Conservation (phyloP, 177 flowering plant genomes). For the Vitis hybrid region DNA sequence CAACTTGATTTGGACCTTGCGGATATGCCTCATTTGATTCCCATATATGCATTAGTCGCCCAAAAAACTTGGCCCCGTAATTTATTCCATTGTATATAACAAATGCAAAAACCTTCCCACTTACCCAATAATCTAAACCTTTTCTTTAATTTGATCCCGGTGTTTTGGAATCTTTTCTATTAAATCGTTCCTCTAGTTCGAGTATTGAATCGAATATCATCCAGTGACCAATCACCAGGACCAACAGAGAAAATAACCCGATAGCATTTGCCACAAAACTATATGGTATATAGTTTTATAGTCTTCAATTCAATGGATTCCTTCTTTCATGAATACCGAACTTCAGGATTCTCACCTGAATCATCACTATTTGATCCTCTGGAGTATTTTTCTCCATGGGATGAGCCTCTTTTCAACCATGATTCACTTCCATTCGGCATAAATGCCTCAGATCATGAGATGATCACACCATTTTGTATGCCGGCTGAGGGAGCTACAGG, state of each 20-base stretch:
- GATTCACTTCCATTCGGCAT: slow-evolving; percentile 29
- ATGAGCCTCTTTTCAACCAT: slow-evolving; percentile 19
- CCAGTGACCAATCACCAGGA: background rate
- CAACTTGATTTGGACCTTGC: slow-evolving; percentile 17
- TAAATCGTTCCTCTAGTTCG: background rate
- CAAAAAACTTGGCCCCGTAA: background rate
- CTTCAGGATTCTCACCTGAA: slow-evolving; percentile 32
- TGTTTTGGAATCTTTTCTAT: background rate
- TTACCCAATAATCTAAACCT: background rate
- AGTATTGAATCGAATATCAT: slow-evolving; percentile 14
- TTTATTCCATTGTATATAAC: background rate
- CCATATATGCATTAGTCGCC: slow-evolving; percentile 7
- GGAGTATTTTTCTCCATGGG: slow-evolving; percentile 33
- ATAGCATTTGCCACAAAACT: no score
- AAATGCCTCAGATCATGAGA: slow-evolving; percentile 29
- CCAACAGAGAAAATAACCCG: no score
- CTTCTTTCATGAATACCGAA: slow-evolving; percentile 8
- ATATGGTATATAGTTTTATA: no score
- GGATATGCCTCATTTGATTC: slow-evolving; percentile 30
- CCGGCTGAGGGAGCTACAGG: slow-evolving; percentile 18
- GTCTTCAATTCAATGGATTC: slow-evolving; percentile 22
- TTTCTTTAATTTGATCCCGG: background rate
- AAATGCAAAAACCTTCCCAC: no score
- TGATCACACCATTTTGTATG: slow-evolving; percentile 20
- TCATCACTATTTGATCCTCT: slow-evolving; percentile 35